Percentiles rank a stretch among this genome's conserved stretches.
These are phyloP conservation scores for Rhodotorula sp. DNA, from an alignment of 1,284 basidiomycete species.

Conservation along the genomic window DNA sequence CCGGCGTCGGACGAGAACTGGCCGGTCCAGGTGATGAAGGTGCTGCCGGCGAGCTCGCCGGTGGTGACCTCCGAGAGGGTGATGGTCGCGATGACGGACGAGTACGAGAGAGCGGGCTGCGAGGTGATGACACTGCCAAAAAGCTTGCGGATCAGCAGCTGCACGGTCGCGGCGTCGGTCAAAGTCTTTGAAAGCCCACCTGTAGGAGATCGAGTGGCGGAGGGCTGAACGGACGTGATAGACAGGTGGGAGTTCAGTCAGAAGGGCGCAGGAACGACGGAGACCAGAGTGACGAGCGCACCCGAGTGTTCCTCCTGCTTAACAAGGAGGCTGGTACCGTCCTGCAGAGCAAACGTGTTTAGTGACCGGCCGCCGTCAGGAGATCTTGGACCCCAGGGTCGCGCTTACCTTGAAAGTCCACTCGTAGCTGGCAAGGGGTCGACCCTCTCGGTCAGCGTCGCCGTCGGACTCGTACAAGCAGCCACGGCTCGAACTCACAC, in stretches of 20 bases:
- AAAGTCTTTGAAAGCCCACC: constrained; percentile 18
- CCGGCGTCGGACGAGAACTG: constrained; percentile 46
- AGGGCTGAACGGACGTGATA: constrained; percentile 23
- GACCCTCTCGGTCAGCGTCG: neutral
- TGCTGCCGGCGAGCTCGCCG: constrained; percentile 41
- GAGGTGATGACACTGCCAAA: constrained; percentile 43
- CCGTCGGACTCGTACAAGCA: too few relatives aligned
- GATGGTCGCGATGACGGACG: constrained; percentile 47
- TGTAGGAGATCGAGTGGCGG: constrained; percentile 48
- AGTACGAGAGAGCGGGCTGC: constrained; percentile 45
- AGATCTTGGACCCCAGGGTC: neutral
- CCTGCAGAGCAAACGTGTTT: neutral
- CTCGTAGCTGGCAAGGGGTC: constrained; percentile 10
- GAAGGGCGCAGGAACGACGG: neutral
- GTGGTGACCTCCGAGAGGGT: constrained; percentile 43
- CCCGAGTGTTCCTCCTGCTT: constrained; percentile 48
- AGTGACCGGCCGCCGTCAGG: neutral
- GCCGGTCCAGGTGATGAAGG: constrained; percentile 45
- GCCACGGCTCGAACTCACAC: constrained; percentile 8
- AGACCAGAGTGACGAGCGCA: neutral
- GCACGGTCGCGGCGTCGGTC: neutral
- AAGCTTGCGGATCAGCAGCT: constrained; percentile 8
- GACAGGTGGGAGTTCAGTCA: neutral
- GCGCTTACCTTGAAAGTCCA: constrained; percentile 39
- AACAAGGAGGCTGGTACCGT: constrained; percentile 36